Evolutionary conservation across 257 asterid species (phyloP), one percentile per base, ranked within the genome.

Genomic region (Nicotiana benthamiana): DNA sequence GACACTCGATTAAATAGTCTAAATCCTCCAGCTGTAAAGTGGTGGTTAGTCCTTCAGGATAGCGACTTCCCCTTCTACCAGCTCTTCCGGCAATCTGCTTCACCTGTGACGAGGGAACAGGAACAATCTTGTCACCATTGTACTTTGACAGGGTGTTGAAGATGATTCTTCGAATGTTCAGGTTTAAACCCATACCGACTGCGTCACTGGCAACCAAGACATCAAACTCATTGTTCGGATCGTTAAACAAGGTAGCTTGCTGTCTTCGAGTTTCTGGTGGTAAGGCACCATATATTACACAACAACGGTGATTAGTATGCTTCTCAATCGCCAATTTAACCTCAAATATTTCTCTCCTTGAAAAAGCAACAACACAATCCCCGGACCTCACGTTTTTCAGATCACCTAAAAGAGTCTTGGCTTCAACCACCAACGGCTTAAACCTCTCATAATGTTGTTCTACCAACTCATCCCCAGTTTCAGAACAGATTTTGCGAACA

Each of bases 71-170:
- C 75, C 99, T 89, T 48, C 99, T 92, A 43, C 99, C 99, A 12
- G 99, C 99, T 87, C 99, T 88, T 77, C 99, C 98, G 26, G 97
- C 98, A 61, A 95, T 92, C 85, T 95, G 99, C 81, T 95, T 95
- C 83, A 95, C 97, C 86, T 93, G 99, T 4, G 99, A 91, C 3
- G 98, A 92, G 28, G 97, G 88, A 65, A 95, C 97, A 0, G 97
- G 97, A 53, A 92, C 94, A 84, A 86, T 89, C 83, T 87, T 88
- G 82, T 93, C 97, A 24, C 98, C 99, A 80, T 92, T 93, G 82
- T 92, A 93, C 87, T 95, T 95, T 0, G 90, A 81, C 40, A 93
- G 91, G 82, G 76, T 92, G 75, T 86, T 91, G 79, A 95, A 95
- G 18, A 95, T 89, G 65, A 91, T 86, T 87, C 99, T 88, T 79